Percentiles rank a stretch among this genome's conserved stretches.
Conservation (phyloP, 2,329 filamentous ascomycete genomes). For the Lasiodiplodia hormozganensis region DNA sequence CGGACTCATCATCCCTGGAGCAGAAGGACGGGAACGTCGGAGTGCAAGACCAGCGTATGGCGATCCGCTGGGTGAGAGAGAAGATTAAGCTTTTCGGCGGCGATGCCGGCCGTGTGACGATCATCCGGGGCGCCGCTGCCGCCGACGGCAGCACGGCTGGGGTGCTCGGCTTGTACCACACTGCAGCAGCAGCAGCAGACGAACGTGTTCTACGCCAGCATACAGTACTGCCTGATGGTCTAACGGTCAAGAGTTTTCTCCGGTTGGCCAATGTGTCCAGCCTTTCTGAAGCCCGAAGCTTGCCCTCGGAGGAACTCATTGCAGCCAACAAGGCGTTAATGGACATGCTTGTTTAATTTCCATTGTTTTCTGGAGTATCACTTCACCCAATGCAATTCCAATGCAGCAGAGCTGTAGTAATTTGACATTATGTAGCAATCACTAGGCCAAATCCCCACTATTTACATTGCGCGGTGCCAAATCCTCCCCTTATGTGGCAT, state of each 20-base stretch:
- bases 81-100: constrained; percentile 62
- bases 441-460: no score
- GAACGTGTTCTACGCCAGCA: no score
- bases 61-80: constrained; percentile 60
- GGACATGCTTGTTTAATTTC: no score
- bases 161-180: constrained; percentile 11
- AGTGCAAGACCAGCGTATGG: constrained; percentile 58
- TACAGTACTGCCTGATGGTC: constrained; percentile 33
- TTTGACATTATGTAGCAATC: no score
- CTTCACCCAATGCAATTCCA: no score
- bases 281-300: constrained; percentile 42
- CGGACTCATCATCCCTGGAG: constrained; percentile 52
- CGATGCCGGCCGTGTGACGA: constrained; percentile 55
- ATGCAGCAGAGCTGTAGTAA: no score
- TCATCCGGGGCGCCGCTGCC: constrained; percentile 34
- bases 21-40: constrained; percentile 46
- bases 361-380: no score
- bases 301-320: constrained; percentile 42
- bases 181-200: no score
- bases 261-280: constrained; percentile 43
- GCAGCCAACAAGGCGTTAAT: constrained; percentile 37
- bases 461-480: no score
- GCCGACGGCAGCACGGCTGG: background rate
- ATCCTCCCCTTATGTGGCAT: no score
- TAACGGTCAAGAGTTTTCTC: constrained; percentile 40